These are phyloP conservation scores for Tetrahymena elliotti DNA, from an alignment of 73 alveolate species.

Conservation along the genomic window DNA sequence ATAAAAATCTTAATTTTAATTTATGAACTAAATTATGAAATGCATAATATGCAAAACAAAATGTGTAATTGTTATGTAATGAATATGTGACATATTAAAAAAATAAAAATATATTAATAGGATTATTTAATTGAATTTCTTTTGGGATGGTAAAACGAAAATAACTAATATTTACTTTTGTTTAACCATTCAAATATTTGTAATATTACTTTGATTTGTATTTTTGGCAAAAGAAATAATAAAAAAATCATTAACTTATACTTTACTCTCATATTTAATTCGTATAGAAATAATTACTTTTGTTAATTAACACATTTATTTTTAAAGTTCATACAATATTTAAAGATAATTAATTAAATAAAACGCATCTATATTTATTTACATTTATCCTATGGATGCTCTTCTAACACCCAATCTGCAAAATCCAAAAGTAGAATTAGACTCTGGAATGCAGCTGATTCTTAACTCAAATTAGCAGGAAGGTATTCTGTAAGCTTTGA, in stretches of 20 bases:
- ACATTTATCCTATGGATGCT: background rate
- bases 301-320: too few relatives aligned
- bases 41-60: too few relatives aligned
- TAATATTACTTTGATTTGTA: background rate
- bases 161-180: background rate
- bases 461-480: background rate
- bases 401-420: background rate
- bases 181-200: background rate
- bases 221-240: background rate
- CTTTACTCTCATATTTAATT: background rate
- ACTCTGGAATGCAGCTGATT: background rate
- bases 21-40: too few relatives aligned
- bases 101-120: too few relatives aligned
- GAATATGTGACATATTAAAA: too few relatives aligned
- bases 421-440: background rate
- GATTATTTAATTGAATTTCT: too few relatives aligned
- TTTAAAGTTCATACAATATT: background rate
- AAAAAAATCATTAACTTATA: too few relatives aligned
- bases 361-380: background rate
- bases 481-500: background rate
- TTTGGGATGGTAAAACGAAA: too few relatives aligned
- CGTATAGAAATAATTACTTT: too few relatives aligned
- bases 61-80: too few relatives aligned
- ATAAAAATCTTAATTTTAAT: too few relatives aligned
- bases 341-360: background rate